Percentiles rank a stretch among this genome's conserved stretches.
Conservation (phyloP, 352 stramenopile genomes). For the Halophytophthora batemanensis region DNA sequence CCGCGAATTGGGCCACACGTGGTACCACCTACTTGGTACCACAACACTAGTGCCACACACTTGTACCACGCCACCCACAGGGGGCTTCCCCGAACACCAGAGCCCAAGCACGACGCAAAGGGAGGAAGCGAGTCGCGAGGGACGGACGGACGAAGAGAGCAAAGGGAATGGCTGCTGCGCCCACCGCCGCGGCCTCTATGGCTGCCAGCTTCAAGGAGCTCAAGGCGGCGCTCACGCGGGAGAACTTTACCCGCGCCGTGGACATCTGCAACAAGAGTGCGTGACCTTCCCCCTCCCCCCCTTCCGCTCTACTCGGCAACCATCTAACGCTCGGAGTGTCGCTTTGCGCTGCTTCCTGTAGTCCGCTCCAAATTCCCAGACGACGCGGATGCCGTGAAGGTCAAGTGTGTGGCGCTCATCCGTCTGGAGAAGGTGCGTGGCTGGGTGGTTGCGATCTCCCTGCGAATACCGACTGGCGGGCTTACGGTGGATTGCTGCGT, state of each 20-base stretch:
- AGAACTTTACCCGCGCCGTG: constrained; percentile 76
- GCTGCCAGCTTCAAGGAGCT: constrained; percentile 74
- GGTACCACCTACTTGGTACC: no score
- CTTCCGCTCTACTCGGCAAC: background rate
- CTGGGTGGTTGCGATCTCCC: constrained; percentile 1
- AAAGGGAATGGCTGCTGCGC: constrained; percentile 13
- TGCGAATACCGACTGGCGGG: background rate
- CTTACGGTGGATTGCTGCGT: no score
- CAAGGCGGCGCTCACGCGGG: constrained; percentile 62
- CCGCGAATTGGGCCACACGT: no score
- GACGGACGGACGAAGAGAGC: background rate
- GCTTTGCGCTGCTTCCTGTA: constrained; percentile 14
- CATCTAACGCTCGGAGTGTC: no score
- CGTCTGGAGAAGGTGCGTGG: constrained; percentile 63
- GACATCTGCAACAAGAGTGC: constrained; percentile 88
- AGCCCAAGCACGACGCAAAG: background rate
- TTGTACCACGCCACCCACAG: no score
- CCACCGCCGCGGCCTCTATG: constrained; percentile 15
- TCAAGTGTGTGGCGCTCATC: constrained; percentile 83
- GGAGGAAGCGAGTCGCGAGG: background rate
- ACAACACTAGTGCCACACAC: no score
- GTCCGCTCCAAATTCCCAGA: constrained; percentile 71
- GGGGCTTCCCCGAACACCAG: no score
- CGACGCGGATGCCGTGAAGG: constrained; percentile 73
- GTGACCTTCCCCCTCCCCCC: constrained; percentile 15